Conservation (phyloP, 352 stramenopile genomes). For the Pythium volutum region DNA sequence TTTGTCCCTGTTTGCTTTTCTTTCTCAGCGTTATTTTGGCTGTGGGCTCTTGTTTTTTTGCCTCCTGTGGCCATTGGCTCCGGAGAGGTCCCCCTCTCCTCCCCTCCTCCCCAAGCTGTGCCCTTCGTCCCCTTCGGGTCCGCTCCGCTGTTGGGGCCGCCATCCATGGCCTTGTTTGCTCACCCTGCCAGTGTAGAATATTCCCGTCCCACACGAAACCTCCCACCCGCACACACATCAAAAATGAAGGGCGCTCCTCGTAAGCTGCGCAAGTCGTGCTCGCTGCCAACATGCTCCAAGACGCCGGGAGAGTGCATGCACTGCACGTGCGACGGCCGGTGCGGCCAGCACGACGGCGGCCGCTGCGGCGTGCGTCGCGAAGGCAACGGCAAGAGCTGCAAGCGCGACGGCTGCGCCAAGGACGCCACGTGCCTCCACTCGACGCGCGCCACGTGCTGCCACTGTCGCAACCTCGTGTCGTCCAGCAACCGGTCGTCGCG, state of each 20-base stretch:
- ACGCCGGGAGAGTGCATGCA: conserved; percentile 70
- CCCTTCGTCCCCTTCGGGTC: neutral
- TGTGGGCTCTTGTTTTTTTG: conserved; percentile 19
- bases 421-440: conserved; percentile 69
- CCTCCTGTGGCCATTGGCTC: conserved; percentile 16
- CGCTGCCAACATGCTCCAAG: conserved; percentile 53
- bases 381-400: conserved; percentile 61
- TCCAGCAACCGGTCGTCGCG: conserved; percentile 38
- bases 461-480: conserved; percentile 77
- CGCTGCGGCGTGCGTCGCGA: conserved; percentile 60
- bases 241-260: conserved; percentile 26
- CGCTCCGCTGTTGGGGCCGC: too few relatives aligned
- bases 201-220: neutral
- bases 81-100: conserved; percentile 3
- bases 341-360: conserved; percentile 48
- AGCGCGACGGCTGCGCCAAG: conserved; percentile 50
- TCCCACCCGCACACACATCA: neutral
- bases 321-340: conserved; percentile 77
- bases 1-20: neutral
- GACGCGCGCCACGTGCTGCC: conserved; percentile 70
- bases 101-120: neutral
- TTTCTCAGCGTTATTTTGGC: conserved; percentile 14
- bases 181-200: conserved; percentile 21
- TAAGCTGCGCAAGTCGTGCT: conserved; percentile 74
- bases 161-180: too few relatives aligned